Evolutionary conservation across 2,329 filamentous ascomycete species (phyloP).

Genomic region (Fusarium sp.): DNA sequence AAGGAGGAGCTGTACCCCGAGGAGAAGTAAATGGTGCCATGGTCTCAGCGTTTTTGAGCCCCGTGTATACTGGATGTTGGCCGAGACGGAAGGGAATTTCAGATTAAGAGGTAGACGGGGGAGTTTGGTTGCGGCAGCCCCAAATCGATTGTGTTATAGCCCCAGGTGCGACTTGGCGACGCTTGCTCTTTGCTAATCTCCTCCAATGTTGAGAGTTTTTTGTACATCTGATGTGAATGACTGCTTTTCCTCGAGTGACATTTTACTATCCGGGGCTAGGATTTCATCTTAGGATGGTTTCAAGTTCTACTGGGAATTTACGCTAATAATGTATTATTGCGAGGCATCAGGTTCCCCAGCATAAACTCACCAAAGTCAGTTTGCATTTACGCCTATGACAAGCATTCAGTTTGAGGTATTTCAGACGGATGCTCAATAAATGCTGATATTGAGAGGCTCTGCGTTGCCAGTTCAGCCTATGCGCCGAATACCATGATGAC

Average conservation of each 20-base stretch:
- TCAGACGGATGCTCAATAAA: background rate
- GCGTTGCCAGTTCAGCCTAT: background rate
- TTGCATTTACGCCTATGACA: background rate
- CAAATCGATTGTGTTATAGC: constrained; percentile 50
- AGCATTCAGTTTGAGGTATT: background rate
- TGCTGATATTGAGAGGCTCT: background rate
- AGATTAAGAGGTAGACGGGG: constrained; percentile 46
- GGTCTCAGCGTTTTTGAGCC: constrained; percentile 35
- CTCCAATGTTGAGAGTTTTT: constrained; percentile 35
- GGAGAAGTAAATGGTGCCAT: constrained; percentile 55
- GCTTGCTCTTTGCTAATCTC: constrained; percentile 37
- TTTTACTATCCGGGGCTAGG: background rate
- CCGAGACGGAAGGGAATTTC: constrained; percentile 42
- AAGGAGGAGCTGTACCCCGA: constrained; percentile 94
- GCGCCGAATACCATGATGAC: constrained; percentile 7
- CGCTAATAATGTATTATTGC: background rate
- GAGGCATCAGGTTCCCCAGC: background rate
- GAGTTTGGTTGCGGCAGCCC: constrained; percentile 47
- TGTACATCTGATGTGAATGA: constrained; percentile 25
- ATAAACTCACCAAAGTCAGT: background rate
- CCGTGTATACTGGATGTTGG: constrained; percentile 53
- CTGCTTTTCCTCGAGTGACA: constrained; percentile 10
- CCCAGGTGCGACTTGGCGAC: constrained; percentile 38
- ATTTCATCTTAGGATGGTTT: background rate
- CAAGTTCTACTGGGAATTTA: background rate